These are phyloP conservation scores for Drosera spatulata DNA, from an alignment of 179 eudicot genomes.

Conservation along the genomic window DNA sequence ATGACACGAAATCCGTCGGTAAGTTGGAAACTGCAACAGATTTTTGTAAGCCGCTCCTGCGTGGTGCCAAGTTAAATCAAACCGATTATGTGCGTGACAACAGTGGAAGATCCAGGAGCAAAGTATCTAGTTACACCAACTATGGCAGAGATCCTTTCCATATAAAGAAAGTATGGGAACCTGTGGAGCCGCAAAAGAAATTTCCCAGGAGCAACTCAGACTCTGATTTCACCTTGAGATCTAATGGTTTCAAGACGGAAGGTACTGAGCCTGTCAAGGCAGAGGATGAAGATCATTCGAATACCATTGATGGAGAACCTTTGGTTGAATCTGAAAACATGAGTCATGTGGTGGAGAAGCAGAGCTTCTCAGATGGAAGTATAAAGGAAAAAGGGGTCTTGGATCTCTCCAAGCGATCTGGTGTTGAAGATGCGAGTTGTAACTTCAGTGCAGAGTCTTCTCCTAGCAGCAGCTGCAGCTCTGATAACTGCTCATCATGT, in stretches of 20 bases:
- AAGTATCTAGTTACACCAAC: conserved; percentile 25
- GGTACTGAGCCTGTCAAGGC: conserved; percentile 31
- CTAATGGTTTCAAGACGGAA: conserved; percentile 32
- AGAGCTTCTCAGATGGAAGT: conserved; percentile 12
- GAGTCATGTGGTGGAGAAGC: conserved; percentile 4
- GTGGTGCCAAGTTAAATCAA: conserved; percentile 40
- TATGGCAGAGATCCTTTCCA: conserved; percentile 34
- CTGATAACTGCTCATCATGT: conserved; percentile 89
- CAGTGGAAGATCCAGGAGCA: conserved; percentile 50
- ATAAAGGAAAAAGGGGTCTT: conserved; percentile 13
- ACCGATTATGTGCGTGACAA: conserved; percentile 35
- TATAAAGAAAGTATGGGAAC: conserved; percentile 90
- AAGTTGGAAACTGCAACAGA: conserved; percentile 38
- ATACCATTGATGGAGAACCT: conserved; percentile 18
- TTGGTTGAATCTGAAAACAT: conserved; percentile 7
- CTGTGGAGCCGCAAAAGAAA: conserved; percentile 76
- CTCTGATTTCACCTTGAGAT: conserved; percentile 49
- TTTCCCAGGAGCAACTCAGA: conserved; percentile 60
- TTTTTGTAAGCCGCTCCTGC: conserved; percentile 44
- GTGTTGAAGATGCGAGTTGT: conserved; percentile 28
- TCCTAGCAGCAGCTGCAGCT: conserved; percentile 50
- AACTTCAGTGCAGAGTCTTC: conserved; percentile 32
- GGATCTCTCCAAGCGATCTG: conserved; percentile 18
- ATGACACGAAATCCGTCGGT: conserved; percentile 33
- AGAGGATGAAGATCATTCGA: conserved; percentile 18